Evolutionary conservation across 331 rosid species (phyloP), one percentile per base, ranked within the genome.

Genomic region (Cucumis variabilis): DNA sequence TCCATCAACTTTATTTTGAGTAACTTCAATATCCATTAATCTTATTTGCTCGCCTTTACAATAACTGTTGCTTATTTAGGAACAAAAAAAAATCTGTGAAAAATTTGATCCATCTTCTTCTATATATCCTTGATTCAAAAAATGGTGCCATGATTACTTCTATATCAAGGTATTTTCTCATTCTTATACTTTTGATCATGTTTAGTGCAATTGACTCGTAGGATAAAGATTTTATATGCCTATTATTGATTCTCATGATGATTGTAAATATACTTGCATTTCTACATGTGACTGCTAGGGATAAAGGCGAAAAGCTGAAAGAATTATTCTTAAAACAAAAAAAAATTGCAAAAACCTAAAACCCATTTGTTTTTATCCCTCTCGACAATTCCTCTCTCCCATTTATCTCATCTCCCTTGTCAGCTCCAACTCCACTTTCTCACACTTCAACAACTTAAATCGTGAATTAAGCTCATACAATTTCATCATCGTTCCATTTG

Each of bases 91-190:
- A 78, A 90, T 96, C 23, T 97, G 99, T 68, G 99, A 97, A 95
- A 97, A 97, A 92, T 97, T 97, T 90, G 98, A 97, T 86, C 98
- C 98, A 70, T 30, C 37, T 83, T 95, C 12, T 97, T 97, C 91
- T 30, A 30, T 30, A 30, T 97, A 95, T 88, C 98, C 99, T 41
- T 95, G 93, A 82, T 97, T 97, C 93, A 97, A 97, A 93, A 95
- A 95, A 90, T 95, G 99, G 99, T 97, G 98, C 67, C 98, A 97
- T 85, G 99, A 97, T 84, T 97, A 97, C 92, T 97, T 97, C 91
- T 95, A 93, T 89, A 94, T 97, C 90, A 95, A 97, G 96, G 98
- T 97, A 93, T 82, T 51, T n/a, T 24, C 44, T 69, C 17, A 20
- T 44, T 17, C 37, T 86, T 13, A 51, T 78, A 78, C 63, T 51